phyloP scores from a whole-genome alignment of 108 stramenopile genomes.

The Skeletonema marinoi region DNA sequence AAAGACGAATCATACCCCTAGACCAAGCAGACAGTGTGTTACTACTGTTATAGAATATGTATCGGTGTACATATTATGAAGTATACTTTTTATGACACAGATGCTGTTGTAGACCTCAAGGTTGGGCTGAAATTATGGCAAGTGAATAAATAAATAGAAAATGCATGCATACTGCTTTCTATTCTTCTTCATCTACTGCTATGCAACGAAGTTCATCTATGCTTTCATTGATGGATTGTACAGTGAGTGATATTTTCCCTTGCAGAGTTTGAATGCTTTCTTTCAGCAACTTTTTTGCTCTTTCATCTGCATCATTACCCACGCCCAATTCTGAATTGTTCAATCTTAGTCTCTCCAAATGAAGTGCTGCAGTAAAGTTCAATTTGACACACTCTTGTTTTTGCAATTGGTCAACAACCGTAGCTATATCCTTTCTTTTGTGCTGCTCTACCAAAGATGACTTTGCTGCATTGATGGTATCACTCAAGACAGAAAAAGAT shows the following conservation, averaged over 20 bases:
- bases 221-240: slow-evolving; percentile 71
- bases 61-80: too few relatives aligned
- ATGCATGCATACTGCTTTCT: neutral
- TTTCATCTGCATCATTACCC: slow-evolving; percentile 27
- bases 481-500: slow-evolving; percentile 75
- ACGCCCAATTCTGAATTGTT: slow-evolving; percentile 26
- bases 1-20: slow-evolving; percentile 82
- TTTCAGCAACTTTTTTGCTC: slow-evolving; percentile 36
- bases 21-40: slow-evolving; percentile 47
- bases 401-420: slow-evolving; percentile 57
- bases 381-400: slow-evolving; percentile 74
- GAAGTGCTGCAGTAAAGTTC: slow-evolving; percentile 79
- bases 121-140: too few relatives aligned
- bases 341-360: slow-evolving; percentile 78
- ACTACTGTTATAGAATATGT: too few relatives aligned
- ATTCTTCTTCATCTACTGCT: slow-evolving; percentile 43
- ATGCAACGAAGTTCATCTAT: slow-evolving; percentile 78
- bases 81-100: too few relatives aligned
- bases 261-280: slow-evolving; percentile 57
- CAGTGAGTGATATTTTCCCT: slow-evolving; percentile 36
- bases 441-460: slow-evolving; percentile 18
- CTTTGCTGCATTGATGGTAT: slow-evolving; percentile 65
- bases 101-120: too few relatives aligned
- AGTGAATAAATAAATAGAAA: too few relatives aligned
- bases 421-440: slow-evolving; percentile 25